Percentiles rank a stretch among this genome's conserved stretches.
Conservation (phyloP, 352 stramenopile species). For the Phytophthora quininea region DNA sequence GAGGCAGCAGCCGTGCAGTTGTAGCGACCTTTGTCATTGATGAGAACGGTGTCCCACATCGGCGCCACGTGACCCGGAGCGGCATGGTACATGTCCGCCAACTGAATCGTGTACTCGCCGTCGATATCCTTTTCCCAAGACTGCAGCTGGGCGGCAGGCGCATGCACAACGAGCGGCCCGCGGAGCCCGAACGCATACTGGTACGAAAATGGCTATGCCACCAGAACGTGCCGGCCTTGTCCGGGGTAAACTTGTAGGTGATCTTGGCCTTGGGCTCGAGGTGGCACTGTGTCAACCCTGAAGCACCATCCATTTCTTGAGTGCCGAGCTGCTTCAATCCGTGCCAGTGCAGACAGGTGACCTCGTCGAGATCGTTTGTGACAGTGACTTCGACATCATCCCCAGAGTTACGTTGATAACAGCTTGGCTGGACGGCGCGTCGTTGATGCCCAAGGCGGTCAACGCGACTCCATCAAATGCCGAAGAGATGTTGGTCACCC, state of each 20-base stretch:
- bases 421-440: constrained; percentile 20
- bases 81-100: constrained; percentile 37
- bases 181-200: constrained; percentile 40
- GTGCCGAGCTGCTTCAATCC: constrained; percentile 38
- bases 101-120: constrained; percentile 29
- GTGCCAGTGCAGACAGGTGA: constrained; percentile 40
- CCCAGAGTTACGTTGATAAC: constrained; percentile 28
- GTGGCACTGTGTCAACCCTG: constrained; percentile 40
- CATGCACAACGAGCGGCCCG: constrained; percentile 36
- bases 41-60: constrained; percentile 35
- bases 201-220: constrained; percentile 26
- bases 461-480: constrained; percentile 30
- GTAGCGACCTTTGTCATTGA: constrained; percentile 35
- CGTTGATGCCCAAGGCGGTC: constrained; percentile 29
- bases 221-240: constrained; percentile 40
- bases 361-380: constrained; percentile 22
- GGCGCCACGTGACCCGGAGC: background rate
- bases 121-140: constrained; percentile 27
- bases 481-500: constrained; percentile 19
- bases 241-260: constrained; percentile 36
- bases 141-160: constrained; percentile 16
- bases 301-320: constrained; percentile 41
- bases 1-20: constrained; percentile 26
- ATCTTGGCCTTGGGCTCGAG: constrained; percentile 24
- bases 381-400: constrained; percentile 32